Percentiles rank a stretch among this genome's conserved stretches.
Evolutionary conservation across 352 stramenopile genomes (phyloP).

Genomic region (Saprolegnia diclina): DNA sequence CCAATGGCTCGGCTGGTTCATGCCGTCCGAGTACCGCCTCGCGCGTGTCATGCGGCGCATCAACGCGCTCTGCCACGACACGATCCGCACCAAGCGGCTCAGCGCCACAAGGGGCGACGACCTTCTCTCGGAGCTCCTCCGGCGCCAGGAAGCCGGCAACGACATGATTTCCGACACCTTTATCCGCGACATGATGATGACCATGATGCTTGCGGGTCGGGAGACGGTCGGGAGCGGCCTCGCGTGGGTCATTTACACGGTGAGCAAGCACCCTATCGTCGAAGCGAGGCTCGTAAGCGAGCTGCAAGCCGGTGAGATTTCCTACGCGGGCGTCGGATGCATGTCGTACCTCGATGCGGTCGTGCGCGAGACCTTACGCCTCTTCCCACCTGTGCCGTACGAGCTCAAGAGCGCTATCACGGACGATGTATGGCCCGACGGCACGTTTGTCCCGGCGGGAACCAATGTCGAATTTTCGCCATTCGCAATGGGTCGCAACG

Average conservation of each 20-base stretch:
- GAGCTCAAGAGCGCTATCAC: conserved; percentile 56
- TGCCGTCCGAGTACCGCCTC: conserved; percentile 48
- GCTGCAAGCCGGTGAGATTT: conserved; percentile 27
- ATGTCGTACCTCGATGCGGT: conserved; percentile 64
- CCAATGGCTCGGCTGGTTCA: conserved; percentile 47
- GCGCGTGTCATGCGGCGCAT: conserved; percentile 35
- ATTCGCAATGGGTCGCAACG: conserved; percentile 64
- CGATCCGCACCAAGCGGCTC: background rate
- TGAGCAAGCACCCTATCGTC: background rate
- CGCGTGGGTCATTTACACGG: background rate
- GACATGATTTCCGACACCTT: background rate
- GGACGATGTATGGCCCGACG: conserved; percentile 58
- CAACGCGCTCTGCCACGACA: background rate
- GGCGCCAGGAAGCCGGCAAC: background rate
- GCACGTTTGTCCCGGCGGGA: conserved; percentile 61
- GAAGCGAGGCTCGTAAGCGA: background rate
- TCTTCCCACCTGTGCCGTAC: conserved; percentile 65
- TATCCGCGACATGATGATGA: conserved; percentile 8
- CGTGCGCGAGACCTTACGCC: conserved; percentile 51
- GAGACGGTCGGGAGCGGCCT: conserved; percentile 4
- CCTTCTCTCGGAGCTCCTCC: conserved; percentile 1
- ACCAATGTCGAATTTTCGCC: conserved; percentile 56
- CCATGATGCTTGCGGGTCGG: conserved; percentile 5
- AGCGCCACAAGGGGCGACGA: background rate
- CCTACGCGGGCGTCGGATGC: conserved; percentile 49